Percentiles rank a stretch among this genome's conserved stretches.
phyloP scores from a whole-genome alignment of 2,329 filamentous ascomycete genomes.

The Fusarium sp. region DNA sequence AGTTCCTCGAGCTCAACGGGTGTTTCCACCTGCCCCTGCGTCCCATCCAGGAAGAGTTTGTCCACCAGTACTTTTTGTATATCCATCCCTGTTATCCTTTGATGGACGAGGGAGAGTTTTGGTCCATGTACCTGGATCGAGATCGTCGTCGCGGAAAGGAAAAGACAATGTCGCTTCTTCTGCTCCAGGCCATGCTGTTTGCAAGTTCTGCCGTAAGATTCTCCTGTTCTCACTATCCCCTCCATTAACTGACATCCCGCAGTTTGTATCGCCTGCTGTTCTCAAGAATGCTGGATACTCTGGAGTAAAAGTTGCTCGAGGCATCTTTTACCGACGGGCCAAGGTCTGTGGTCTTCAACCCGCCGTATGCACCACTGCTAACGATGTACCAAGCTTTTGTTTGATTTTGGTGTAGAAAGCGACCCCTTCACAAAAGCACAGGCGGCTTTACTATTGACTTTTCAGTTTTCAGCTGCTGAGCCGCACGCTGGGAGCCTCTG shows the following conservation, averaged over 20 bases:
- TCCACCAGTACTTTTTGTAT: slow-evolving; percentile 18
- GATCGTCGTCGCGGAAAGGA: neutral
- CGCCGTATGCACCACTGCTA: neutral
- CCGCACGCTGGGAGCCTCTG: slow-evolving; percentile 32
- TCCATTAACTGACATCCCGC: neutral
- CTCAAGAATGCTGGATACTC: slow-evolving; percentile 32
- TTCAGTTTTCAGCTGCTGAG: slow-evolving; percentile 31
- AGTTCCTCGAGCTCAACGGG: slow-evolving; percentile 15
- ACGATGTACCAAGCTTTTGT: slow-evolving; percentile 1
- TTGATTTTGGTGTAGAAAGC: slow-evolving; percentile 23
- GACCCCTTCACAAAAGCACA: slow-evolving; percentile 29
- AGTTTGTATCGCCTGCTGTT: slow-evolving; percentile 31
- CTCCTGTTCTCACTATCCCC: accelerated
- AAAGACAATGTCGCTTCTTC: slow-evolving; percentile 15
- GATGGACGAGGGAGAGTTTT: slow-evolving; percentile 28
- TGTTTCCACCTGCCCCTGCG: slow-evolving; percentile 7
- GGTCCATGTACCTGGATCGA: slow-evolving; percentile 25
- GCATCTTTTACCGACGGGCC: slow-evolving; percentile 30
- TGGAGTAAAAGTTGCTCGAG: slow-evolving; percentile 28
- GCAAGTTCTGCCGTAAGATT: slow-evolving; percentile 25
- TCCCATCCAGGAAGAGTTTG: slow-evolving; percentile 7
- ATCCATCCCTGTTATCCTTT: slow-evolving; percentile 27
- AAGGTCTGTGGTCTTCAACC: slow-evolving; percentile 1
- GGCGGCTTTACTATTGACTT: slow-evolving; percentile 25
- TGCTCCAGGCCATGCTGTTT: slow-evolving; percentile 26